Base-by-base conservation (phyloP, 805 yeast genomes). In the Schizosaccharomyces osmophilus region DNA sequence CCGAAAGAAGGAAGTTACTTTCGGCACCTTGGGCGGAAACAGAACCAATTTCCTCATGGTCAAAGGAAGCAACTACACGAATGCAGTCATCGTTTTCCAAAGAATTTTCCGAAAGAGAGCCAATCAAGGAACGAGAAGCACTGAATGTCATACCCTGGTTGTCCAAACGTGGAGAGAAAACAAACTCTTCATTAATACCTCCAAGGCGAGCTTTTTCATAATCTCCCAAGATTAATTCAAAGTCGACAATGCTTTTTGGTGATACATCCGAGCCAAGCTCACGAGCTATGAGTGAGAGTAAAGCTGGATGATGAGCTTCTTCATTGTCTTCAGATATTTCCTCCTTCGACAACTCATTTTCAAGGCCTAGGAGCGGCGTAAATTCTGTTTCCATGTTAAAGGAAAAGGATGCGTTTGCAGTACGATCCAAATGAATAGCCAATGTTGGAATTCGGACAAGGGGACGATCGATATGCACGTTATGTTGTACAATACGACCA, bases 21-120 rank as follows among this genome's bases (percentile, higher is more conserved):
- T 87, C 89, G 0, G 98, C 98, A 65, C 98, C 98, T 72, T 90
- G 97, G 15, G 95, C 95, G 19, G 95, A 84, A 8, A 82, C 77
- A 1, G 97, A 88, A 0, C 98, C 98, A 66, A 90, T 78, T 71
- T 90, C 98, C 72, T 90, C 98, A 71, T 93, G 97, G 70, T 90
- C 98, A 71, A 93, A 90, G 63, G 89, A 75, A 0, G 95, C 82
- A 62, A 88, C 77, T 69, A 89, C 70, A 68, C 84, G 82, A 54
- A 87, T 81, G 55, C 86, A 84, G 1, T 73, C 64, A 62, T 81
- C 83, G 0, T 72, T 66, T 0, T 69, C 72, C 54, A 73, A 69
- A 8, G 68, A 71, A 1, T 68, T 42, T 0, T 79, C 72, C 22
- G 32, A 55, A 9, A 68, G 45, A 2, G 86, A 73, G 62, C 78